These are phyloP conservation scores for Rhododendron molle DNA, from an alignment of 148 eudicot species.

Conservation along the genomic window DNA sequence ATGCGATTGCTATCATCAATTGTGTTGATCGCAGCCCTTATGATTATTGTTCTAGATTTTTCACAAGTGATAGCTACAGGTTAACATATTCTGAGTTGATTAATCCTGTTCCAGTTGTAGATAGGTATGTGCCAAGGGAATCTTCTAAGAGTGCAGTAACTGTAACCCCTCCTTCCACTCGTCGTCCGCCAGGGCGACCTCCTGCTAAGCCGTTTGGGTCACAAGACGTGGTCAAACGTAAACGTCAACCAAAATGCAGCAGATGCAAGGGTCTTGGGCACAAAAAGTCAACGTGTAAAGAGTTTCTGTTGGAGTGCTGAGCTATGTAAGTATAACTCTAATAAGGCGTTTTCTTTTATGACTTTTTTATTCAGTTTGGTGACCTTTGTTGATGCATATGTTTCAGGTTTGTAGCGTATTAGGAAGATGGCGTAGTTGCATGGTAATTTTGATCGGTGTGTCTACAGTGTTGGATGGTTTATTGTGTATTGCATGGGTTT, in stretches of 20 bases:
- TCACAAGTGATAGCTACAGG: conserved; percentile 57
- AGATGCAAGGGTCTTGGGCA: conserved; percentile 90
- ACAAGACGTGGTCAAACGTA: conserved; percentile 64
- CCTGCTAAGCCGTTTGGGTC: conserved; percentile 51
- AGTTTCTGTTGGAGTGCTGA: conserved; percentile 33
- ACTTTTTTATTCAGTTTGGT: background rate
- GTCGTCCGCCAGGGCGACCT: conserved; percentile 96
- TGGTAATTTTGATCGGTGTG: background rate
- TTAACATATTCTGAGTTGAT: conserved; percentile 66
- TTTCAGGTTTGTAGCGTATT: background rate
- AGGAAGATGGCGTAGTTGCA: background rate
- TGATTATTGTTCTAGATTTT: conserved; percentile 68
- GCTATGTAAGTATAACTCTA: conserved; percentile 17
- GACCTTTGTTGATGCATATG: background rate
- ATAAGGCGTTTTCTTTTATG: background rate
- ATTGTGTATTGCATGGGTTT: background rate
- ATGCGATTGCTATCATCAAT: conserved; percentile 64
- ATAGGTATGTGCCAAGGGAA: conserved; percentile 36
- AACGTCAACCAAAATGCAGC: conserved; percentile 62
- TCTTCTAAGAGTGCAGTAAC: conserved; percentile 40
- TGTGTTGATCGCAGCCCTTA: conserved; percentile 50
- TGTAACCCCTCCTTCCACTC: conserved; percentile 87
- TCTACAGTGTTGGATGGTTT: background rate
- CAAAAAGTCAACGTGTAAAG: conserved; percentile 89
- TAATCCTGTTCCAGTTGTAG: conserved; percentile 53